These are phyloP conservation scores for Polytrichum formosum DNA, from an alignment of 225 moss, liverwort and hornwort species.

Conservation along the genomic window DNA sequence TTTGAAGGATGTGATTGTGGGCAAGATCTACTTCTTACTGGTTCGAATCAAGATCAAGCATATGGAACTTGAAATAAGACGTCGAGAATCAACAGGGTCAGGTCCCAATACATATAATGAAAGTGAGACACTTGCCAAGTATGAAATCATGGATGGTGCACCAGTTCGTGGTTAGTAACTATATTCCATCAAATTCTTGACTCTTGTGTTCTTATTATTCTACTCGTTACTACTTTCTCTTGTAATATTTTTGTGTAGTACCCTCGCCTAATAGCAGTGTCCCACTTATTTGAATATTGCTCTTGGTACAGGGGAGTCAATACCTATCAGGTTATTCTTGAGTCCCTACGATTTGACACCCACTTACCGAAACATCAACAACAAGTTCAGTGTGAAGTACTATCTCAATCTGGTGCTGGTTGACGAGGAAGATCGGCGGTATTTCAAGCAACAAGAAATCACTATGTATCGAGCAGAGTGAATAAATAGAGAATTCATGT, in stretches of 20 bases:
- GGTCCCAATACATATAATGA: conserved; percentile 73
- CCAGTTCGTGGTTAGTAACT: conserved; percentile 54
- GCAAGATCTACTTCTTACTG: conserved; percentile 62
- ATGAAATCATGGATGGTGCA: conserved; percentile 74
- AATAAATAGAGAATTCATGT: conserved; percentile 4
- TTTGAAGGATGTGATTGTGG: conserved; percentile 69
- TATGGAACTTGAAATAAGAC: conserved; percentile 74
- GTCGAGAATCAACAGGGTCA: conserved; percentile 66
- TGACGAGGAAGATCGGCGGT: conserved; percentile 97
- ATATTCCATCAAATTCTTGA: background rate
- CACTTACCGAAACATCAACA: conserved; percentile 98
- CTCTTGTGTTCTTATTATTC: background rate
- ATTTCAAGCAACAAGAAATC: conserved; percentile 99
- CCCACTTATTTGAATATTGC: background rate
- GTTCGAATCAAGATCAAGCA: conserved; percentile 75
- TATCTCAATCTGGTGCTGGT: conserved; percentile 97
- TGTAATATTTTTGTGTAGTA: too few species aligned
- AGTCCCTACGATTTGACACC: conserved; percentile 99
- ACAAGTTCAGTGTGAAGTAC: conserved; percentile 99
- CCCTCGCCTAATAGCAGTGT: background rate
- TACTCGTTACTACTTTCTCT: background rate
- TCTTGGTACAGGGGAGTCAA: conserved; percentile 82
- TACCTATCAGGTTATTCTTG: conserved; percentile 96
- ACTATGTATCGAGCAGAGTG: conserved; percentile 86
- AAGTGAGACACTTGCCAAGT: conserved; percentile 69